phyloP scores from a whole-genome alignment of 192 early-diverging fungal genomes.

The Dissophora globulifera region DNA sequence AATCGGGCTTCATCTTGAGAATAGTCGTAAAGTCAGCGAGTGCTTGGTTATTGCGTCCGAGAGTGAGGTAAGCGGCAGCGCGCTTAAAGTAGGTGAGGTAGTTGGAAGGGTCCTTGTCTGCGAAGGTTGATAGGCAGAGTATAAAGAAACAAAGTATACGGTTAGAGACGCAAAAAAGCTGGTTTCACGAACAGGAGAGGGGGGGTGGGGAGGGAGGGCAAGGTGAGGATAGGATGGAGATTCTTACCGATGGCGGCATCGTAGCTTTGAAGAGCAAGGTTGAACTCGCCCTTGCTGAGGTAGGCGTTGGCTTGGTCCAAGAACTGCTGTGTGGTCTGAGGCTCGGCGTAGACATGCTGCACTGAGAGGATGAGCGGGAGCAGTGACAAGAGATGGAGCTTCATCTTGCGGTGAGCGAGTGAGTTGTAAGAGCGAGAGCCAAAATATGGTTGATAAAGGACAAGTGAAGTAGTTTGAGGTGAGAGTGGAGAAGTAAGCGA shows the following conservation, averaged over 20 bases:
- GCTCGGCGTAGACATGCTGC: constrained; percentile 31
- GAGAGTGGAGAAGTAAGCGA: not conserved
- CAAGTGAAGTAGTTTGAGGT: no score
- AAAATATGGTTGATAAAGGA: not conserved
- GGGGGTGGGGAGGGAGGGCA: no score
- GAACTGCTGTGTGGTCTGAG: constrained; percentile 54
- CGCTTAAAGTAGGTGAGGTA: constrained; percentile 90
- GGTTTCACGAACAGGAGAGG: not conserved
- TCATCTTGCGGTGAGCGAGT: constrained; percentile 18
- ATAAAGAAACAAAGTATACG: not conserved
- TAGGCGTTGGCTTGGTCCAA: constrained; percentile 55
- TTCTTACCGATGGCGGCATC: constrained; percentile 74
- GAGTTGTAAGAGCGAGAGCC: not conserved
- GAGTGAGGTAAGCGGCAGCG: constrained; percentile 81
- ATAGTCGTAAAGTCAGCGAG: constrained; percentile 85
- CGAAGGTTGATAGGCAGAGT: not conserved
- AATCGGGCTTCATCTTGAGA: constrained; percentile 83
- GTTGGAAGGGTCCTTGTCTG: constrained; percentile 81
- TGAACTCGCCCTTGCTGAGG: constrained; percentile 58
- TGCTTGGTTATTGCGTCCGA: constrained; percentile 79
- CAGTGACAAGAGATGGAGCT: constrained; percentile 37
- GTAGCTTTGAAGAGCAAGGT: constrained; percentile 69
- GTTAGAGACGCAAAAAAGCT: constrained; percentile 1
- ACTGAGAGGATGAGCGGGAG: constrained; percentile 33
- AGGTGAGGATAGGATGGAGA: no score